Evolutionary conservation across 805 yeast genomes (phyloP), one percentile per base, ranked within the genome.

Genomic region (Cyberlindnera xylosilytica): DNA sequence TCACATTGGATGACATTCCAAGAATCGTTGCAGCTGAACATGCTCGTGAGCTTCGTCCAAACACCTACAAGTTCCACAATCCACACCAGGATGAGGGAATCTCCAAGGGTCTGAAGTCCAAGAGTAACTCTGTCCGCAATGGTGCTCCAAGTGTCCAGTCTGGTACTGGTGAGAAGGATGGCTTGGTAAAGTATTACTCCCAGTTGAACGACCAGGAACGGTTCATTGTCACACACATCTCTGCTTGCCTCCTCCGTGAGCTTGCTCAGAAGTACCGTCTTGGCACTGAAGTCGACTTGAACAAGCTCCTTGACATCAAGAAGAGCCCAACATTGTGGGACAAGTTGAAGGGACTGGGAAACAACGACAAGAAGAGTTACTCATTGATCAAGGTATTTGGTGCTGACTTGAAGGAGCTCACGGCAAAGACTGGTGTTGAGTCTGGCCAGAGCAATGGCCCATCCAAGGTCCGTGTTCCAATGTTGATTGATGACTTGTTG

Each of bases 11-110:
- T 63, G 99, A 93, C 63, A 93, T 93, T 54, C 96, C 98, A 7
- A 74, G 98, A 51, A 91, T 93, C 58, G 97, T 93, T 7, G 96
- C 97, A 2, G 91, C 96, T 9, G 97, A 93, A 56, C 97, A 91
- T 62, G 96, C 98, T 0, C 72, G 97, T 49, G 96, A 87, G 47
- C 83, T 86, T 57, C 74, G 96, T 44, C 97, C 97, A 2, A 89
- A 89, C 62, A 96, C 97, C 0, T 90, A 84, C 65, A 81, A 84
- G 45, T 95, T 85, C 63, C 90, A 85, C 57, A 79, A 79, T 27
- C 62, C 61, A 12, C 53, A 55, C 34, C 56, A 53, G 35, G 53
- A 50, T 12, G 56, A 52, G 23, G 44, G 44, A 3, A 24, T 52
- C 5, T 39, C 50, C 10, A 56, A 50, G 36, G 51, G 45, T 12